Base-by-base conservation (phyloP, 2,329 filamentous ascomycete species). In the Xylariaceae sp. region DNA sequence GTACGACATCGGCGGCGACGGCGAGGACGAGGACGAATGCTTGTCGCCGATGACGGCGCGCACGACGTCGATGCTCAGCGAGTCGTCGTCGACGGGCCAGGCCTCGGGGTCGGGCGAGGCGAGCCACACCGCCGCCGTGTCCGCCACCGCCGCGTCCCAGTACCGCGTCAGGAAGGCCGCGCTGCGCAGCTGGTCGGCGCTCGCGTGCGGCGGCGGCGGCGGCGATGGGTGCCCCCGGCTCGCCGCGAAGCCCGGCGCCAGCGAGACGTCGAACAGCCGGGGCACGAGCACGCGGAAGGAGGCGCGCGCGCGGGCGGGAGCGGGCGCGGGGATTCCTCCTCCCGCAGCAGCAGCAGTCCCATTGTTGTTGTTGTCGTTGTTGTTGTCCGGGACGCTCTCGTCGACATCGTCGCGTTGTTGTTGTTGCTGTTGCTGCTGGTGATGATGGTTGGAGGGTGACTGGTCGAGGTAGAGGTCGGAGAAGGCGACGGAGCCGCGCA, bases 131-230 rank as follows among this genome's bases (percentile, higher is more conserved):
- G 56, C 49, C 32, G 72, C 52, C 12, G 54, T 52, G 5, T 51
- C 52, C n/a, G 58, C 52, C 3, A 75, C 39, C 23, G 53, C 43
- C 4, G 53, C 43, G 41, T 77, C 73, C 73, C 73, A 77, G 10
- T 58, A 53, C 7, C 48, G 48, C 1, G 70, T 70, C 25, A 78
- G 49, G 31, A 64, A 61, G 2, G 65, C 64, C 2, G 71, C 70
- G 39, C 75, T 75, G 37, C 68, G 69, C 45, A 72, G 57, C 41
- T 77, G 66, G 42, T 74, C 70, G 2, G 65, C 60, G 23, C 60
- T 59, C 37, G 43, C 64, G 43, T 72, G 68, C 9, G 68, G 68
- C 11, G 39, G 40, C 2, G 67, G 59, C 2, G 69, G 62, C 21
- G 21, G 21, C 21, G 21, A 12, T 23, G 21, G 21, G 2, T 47